Conservation (phyloP, 495 filamentous ascomycete genomes). For the Hyphodiscus hymeniophilus region DNA sequence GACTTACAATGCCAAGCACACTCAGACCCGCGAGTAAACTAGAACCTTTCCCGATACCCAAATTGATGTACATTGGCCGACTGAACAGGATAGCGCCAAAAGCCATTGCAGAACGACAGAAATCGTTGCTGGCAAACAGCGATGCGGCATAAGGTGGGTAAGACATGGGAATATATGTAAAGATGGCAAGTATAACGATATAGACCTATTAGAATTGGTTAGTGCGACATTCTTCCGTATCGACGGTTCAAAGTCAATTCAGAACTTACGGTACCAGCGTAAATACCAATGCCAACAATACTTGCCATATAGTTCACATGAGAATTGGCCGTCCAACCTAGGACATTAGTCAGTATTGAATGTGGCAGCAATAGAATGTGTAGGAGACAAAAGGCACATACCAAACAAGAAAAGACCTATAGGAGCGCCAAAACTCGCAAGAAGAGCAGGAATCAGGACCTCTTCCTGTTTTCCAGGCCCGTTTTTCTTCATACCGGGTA, state of each 20-base stretch:
- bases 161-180: constrained; percentile 54
- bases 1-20: too few relatives aligned
- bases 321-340: constrained; percentile 42
- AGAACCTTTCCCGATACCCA: constrained; percentile 42
- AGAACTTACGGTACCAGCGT: constrained; percentile 24
- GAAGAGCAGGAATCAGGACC: constrained; percentile 44
- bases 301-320: constrained; percentile 45
- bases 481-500: constrained; percentile 31
- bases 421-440: constrained; percentile 40
- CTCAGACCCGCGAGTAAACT: constrained; percentile 36
- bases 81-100: constrained; percentile 42
- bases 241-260: too few relatives aligned
- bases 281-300: constrained; percentile 37
- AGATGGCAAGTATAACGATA: constrained; percentile 60
- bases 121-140: constrained; percentile 46
- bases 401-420: constrained; percentile 54
- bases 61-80: constrained; percentile 9
- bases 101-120: constrained; percentile 37
- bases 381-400: background rate
- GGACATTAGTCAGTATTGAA: background rate
- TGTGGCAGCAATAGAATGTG: background rate
- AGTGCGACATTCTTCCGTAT: too few relatives aligned
- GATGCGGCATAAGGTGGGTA: constrained; percentile 45
- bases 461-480: constrained; percentile 37
- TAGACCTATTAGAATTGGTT: constrained; percentile 16